Evolutionary conservation across 495 filamentous ascomycete genomes (phyloP).

Genomic region (Margaritispora aquatica): DNA sequence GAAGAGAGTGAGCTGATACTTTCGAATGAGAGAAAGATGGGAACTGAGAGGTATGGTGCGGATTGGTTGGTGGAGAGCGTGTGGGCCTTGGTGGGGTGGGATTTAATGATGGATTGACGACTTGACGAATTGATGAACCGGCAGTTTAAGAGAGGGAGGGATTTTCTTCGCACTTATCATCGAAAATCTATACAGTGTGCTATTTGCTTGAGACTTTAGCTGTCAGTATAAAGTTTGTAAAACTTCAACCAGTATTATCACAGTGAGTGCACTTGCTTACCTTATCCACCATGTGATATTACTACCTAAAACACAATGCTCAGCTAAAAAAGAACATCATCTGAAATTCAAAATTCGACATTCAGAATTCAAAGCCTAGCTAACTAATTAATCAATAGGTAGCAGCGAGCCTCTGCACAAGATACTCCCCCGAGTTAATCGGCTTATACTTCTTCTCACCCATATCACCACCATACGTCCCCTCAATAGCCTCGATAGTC

Average conservation of each 20-base stretch:
- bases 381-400: conserved; percentile 39
- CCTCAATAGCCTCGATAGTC: conserved; percentile 79
- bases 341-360: neutral
- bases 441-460: conserved; percentile 70
- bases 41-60: conserved; percentile 15
- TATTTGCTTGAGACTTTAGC: neutral
- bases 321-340: too few species aligned
- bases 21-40: neutral
- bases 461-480: conserved; percentile 64
- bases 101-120: too few species aligned
- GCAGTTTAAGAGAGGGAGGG: too few species aligned
- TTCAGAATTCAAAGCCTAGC: neutral
- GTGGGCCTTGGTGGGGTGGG: conserved; percentile 47
- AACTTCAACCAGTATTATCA: neutral
- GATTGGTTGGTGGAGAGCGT: conserved; percentile 43
- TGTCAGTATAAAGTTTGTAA: neutral
- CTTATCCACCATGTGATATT: too few species aligned
- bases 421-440: conserved; percentile 75
- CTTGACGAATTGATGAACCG: too few species aligned
- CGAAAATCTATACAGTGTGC: neutral
- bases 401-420: conserved; percentile 69
- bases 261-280: too few species aligned
- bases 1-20: neutral
- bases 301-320: too few species aligned
- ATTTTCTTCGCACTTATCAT: neutral